Percentiles rank a stretch among this genome's conserved stretches.
Conservation (phyloP, 2,329 filamentous ascomycete genomes). For the Leptoxyphium fumago region DNA sequence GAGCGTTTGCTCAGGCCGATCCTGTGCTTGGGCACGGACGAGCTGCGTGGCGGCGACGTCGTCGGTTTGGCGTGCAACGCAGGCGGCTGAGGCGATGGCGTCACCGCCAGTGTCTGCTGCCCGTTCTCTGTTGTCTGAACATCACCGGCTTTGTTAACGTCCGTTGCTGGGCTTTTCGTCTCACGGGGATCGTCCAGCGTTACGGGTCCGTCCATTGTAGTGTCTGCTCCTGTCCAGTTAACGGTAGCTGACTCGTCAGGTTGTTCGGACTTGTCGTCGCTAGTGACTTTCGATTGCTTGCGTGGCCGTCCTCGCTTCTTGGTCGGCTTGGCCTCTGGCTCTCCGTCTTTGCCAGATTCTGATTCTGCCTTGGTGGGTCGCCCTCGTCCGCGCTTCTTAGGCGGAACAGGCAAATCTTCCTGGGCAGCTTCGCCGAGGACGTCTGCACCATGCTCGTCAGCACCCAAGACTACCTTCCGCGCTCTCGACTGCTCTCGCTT, state of each 20-base stretch:
- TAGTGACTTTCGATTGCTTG: background rate
- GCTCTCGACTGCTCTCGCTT: no score
- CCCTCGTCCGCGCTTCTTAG: slow-evolving; percentile 29
- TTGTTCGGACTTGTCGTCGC: no score
- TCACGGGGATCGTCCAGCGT: no score
- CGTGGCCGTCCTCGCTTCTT: slow-evolving; percentile 1
- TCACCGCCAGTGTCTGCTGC: background rate
- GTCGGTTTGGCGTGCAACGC: background rate
- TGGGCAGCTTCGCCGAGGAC: no score
- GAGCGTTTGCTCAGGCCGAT: slow-evolving; percentile 36
- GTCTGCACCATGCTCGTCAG: no score
- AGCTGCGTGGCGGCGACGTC: slow-evolving; percentile 14
- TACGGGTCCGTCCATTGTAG: no score
- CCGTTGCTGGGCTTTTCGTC: background rate
- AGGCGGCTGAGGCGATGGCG: background rate
- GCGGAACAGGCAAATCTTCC: slow-evolving; percentile 4
- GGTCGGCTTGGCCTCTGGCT: background rate
- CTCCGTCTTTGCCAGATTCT: background rate
- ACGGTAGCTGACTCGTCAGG: no score
- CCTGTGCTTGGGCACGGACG: slow-evolving; percentile 25
- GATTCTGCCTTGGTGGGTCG: background rate
- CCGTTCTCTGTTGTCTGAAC: background rate
- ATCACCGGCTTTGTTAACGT: background rate
- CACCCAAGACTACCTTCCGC: no score
- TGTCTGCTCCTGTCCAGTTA: no score